Conservation (phyloP, 2,329 filamentous ascomycete genomes). For the Pyrenophora tritici-repentis region DNA sequence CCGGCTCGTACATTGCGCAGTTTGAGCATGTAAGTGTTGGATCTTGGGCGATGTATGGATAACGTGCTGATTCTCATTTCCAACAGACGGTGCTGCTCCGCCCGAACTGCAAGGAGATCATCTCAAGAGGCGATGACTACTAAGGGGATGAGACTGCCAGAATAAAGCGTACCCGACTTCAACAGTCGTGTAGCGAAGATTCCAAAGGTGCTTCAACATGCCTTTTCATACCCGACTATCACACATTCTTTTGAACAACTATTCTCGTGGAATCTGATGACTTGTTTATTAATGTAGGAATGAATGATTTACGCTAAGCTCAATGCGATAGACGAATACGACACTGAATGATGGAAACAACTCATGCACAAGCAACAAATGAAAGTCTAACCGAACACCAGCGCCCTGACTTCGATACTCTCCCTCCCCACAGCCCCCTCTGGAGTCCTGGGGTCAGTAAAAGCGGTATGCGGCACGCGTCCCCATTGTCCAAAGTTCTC, state of each 20-base stretch:
- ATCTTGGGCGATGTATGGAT: neutral
- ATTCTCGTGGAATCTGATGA: neutral
- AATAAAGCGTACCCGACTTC: conserved; percentile 11
- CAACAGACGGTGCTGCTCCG: conserved; percentile 40
- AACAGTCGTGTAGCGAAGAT: conserved; percentile 15
- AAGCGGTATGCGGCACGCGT: conserved; percentile 60
- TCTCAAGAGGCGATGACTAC: conserved; percentile 84
- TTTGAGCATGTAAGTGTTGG: conserved; percentile 80
- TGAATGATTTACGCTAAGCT: neutral
- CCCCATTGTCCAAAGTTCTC: conserved; percentile 48
- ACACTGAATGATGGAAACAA: neutral
- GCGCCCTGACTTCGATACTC: conserved; percentile 85
- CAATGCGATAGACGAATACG: neutral
- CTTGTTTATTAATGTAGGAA: too few species aligned
- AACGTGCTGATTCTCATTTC: conserved; percentile 3
- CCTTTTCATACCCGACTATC: neutral
- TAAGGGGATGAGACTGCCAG: conserved; percentile 47
- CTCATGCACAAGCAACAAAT: neutral
- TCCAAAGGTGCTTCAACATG: conserved; percentile 15
- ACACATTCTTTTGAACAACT: neutral
- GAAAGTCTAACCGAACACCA: conserved; percentile 70
- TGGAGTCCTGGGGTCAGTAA: conserved; percentile 74
- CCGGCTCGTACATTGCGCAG: conserved; percentile 91
- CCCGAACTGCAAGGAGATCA: conserved; percentile 74
- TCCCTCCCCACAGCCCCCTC: conserved; percentile 73